phyloP scores from a whole-genome alignment of 2,329 filamentous ascomycete species.

The Fusarium mundagurra region DNA sequence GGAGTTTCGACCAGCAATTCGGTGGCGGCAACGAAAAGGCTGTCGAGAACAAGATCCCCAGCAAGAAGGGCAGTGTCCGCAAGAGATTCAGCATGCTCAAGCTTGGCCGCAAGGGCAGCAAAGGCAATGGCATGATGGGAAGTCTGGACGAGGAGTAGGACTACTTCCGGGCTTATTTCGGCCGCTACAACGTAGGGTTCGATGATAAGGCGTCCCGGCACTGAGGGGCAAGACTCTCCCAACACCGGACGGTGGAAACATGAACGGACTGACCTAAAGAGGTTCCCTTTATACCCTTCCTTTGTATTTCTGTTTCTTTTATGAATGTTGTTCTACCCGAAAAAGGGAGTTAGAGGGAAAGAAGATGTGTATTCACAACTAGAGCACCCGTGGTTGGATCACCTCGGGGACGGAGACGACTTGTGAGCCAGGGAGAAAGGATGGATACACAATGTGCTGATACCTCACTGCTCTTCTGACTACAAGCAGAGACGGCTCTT shows the following conservation, averaged over 20 bases:
- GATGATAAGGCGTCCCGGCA: conserved; percentile 17
- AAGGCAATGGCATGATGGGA: conserved; percentile 61
- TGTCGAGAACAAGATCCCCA: conserved; percentile 47
- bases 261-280: conserved; percentile 11
- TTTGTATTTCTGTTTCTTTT: conserved; percentile 21
- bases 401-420: conserved; percentile 4
- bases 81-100: conserved; percentile 83
- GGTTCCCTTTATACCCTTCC: conserved; percentile 1
- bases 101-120: conserved; percentile 75
- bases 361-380: conserved; percentile 17
- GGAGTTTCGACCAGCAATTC: conserved; percentile 45
- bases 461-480: conserved; percentile 33
- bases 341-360: conserved; percentile 3
- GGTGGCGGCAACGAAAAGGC: conserved; percentile 39
- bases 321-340: neutral
- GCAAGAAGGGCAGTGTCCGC: conserved; percentile 72
- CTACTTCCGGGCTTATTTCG: conserved; percentile 47
- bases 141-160: conserved; percentile 66
- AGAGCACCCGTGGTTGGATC: conserved; percentile 22
- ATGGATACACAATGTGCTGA: conserved; percentile 36
- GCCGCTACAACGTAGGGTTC: conserved; percentile 40
- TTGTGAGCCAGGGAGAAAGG: neutral
- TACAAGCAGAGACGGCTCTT: conserved; percentile 8
- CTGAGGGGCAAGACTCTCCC: conserved; percentile 10
- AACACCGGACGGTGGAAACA: conserved; percentile 2